These are phyloP conservation scores for Phellopilus nigrolimitatus DNA, from an alignment of 1,284 basidiomycete species.

Conservation along the genomic window DNA sequence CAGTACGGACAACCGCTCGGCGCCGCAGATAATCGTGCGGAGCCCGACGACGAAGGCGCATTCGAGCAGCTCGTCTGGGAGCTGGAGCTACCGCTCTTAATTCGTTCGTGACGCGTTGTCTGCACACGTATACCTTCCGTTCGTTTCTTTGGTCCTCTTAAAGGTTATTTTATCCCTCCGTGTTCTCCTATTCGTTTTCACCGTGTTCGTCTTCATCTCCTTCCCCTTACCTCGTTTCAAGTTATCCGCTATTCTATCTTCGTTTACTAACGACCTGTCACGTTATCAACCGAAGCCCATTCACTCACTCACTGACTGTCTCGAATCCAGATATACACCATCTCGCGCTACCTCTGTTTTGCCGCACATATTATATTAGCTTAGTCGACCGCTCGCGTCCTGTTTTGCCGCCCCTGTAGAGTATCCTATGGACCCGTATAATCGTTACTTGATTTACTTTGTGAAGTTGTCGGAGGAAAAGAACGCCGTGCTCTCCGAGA, in stretches of 20 bases:
- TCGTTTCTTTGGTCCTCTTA: background rate
- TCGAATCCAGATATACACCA: too few relatives aligned
- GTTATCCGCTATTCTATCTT: constrained; percentile 1
- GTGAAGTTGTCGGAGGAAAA: background rate
- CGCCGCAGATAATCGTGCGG: constrained; percentile 6
- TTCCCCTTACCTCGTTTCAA: constrained; percentile 1
- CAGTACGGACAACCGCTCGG: background rate
- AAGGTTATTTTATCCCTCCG: background rate
- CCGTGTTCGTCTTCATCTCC: background rate
- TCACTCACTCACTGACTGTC: too few relatives aligned
- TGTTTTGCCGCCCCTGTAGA: background rate
- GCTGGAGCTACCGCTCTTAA: background rate
- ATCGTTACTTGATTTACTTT: too few relatives aligned
- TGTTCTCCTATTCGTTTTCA: background rate
- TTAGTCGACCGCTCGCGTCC: too few relatives aligned
- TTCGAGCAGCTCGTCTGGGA: background rate
- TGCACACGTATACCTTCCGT: too few relatives aligned
- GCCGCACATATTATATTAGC: background rate
- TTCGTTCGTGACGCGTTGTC: background rate
- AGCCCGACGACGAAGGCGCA: background rate
- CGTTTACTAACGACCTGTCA: constrained; percentile 1
- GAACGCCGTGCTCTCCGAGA: background rate
- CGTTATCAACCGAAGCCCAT: too few relatives aligned
- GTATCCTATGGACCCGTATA: background rate
- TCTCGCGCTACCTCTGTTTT: background rate